A percentile compares a stretch with the other conserved stretches of the same genome.
Conservation (phyloP, 2,329 filamentous ascomycete genomes). For the Neophaeococcomyces mojaviensis region DNA sequence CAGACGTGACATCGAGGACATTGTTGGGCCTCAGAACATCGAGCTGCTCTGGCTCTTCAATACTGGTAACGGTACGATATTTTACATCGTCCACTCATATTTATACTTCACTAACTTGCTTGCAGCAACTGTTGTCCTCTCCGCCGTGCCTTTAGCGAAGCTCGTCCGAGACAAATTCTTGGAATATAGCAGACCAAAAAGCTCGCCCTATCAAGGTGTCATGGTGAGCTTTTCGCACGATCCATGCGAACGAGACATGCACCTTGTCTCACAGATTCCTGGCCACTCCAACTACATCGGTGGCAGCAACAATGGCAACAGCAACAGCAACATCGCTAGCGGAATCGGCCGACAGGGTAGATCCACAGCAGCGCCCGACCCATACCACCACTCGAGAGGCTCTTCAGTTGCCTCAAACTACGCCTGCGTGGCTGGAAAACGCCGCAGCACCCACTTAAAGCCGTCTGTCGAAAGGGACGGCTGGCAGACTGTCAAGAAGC, state of each 20-base stretch:
- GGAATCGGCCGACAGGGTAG: background rate
- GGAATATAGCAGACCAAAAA: slow-evolving; percentile 22
- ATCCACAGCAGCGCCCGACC: background rate
- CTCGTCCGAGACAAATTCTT: slow-evolving; percentile 30
- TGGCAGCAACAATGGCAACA: slow-evolving; percentile 2
- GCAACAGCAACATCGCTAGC: background rate
- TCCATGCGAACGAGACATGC: slow-evolving; percentile 34
- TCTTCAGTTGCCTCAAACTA: background rate
- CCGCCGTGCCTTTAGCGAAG: slow-evolving; percentile 29
- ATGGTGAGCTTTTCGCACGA: slow-evolving; percentile 33
- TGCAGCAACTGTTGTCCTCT: slow-evolving; percentile 33
- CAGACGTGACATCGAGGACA: slow-evolving; percentile 27
- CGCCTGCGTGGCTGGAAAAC: background rate
- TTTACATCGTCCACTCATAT: background rate
- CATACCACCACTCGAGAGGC: background rate
- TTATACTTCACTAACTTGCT: slow-evolving; percentile 1
- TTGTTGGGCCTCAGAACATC: slow-evolving; percentile 30
- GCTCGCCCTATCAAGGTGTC: slow-evolving; percentile 28
- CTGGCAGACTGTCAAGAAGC: slow-evolving; percentile 14
- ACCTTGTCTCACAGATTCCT: slow-evolving; percentile 25
- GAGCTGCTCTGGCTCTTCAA: slow-evolving; percentile 38
- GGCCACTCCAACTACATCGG: slow-evolving; percentile 1
- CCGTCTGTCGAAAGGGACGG: slow-evolving; percentile 9
- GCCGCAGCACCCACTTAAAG: slow-evolving; percentile 1
- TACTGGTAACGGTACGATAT: slow-evolving; percentile 34